Evolutionary conservation across 2,329 filamentous ascomycete species (phyloP).

Genomic region (Aspergillus sp.): DNA sequence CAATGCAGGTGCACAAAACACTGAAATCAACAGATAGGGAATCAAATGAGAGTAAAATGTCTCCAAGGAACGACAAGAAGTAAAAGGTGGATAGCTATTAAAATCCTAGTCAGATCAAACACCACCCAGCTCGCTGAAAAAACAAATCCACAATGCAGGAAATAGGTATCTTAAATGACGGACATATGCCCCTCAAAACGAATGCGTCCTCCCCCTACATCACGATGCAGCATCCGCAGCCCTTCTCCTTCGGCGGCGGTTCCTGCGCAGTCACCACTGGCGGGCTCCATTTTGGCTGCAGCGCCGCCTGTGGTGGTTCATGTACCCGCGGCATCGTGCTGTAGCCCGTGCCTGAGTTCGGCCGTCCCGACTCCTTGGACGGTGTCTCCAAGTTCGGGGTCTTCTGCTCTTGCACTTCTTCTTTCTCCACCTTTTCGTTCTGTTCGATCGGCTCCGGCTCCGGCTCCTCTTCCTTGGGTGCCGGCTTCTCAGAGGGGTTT

Average conservation of each 20-base stretch:
- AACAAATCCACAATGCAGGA: constrained; percentile 14
- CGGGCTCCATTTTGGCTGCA: constrained; percentile 44
- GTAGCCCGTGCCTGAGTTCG: constrained; percentile 51
- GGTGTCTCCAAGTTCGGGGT: constrained; percentile 23
- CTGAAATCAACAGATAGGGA: background rate
- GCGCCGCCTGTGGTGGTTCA: constrained; percentile 37
- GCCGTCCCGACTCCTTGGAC: constrained; percentile 34
- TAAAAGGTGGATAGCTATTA: constrained; percentile 5
- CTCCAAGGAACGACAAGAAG: constrained; percentile 8
- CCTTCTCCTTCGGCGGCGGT: constrained; percentile 51
- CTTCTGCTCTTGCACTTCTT: constrained; percentile 11
- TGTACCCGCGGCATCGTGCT: constrained; percentile 53
- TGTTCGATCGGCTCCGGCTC: constrained; percentile 2
- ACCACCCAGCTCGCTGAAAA: constrained; percentile 20
- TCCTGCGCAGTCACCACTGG: constrained; percentile 57
- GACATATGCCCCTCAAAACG: background rate
- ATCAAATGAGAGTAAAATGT: background rate
- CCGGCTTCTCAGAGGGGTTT: constrained; percentile 21
- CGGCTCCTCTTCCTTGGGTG: constrained; percentile 18
- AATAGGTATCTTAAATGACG: constrained; percentile 12
- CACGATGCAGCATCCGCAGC: constrained; percentile 71
- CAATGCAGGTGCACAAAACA: background rate
- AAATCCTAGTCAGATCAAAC: constrained; percentile 11
- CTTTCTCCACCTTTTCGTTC: constrained; percentile 10
- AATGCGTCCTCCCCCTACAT: constrained; percentile 57